Conservation (phyloP, 805 yeast species). For the Yamadazyma akitaensis region DNA sequence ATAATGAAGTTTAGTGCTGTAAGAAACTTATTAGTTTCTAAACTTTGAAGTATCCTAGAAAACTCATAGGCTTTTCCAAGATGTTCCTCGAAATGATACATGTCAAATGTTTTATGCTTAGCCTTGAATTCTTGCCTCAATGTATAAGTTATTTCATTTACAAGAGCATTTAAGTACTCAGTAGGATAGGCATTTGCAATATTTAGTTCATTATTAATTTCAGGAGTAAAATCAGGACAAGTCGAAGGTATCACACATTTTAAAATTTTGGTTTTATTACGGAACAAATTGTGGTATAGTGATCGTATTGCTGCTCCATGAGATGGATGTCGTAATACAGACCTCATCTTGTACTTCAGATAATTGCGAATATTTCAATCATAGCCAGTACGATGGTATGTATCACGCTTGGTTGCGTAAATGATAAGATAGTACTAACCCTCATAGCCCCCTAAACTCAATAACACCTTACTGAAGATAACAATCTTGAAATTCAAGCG, state of each 20-base stretch:
- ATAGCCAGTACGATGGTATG: slow-evolving; percentile 4
- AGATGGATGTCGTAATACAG: neutral
- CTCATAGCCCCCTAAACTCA: slow-evolving; percentile 7
- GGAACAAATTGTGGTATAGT: slow-evolving; percentile 12
- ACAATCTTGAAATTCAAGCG: slow-evolving; percentile 38
- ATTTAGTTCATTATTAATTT: neutral
- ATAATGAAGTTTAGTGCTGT: neutral
- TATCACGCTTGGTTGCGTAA: neutral
- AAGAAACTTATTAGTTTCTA: neutral
- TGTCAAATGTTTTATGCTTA: neutral
- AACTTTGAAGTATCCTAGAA: neutral
- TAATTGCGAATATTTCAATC: neutral
- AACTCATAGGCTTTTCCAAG: neutral
- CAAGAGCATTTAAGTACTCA: slow-evolving; percentile 5
- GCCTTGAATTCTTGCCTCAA: slow-evolving; percentile 4
- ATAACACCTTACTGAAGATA: neutral
- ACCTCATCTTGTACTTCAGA: neutral
- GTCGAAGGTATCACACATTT: neutral
- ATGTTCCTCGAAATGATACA: neutral
- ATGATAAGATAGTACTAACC: slow-evolving; percentile 1
- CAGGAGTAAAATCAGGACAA: neutral
- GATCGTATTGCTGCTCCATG: slow-evolving; percentile 9
- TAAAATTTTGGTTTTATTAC: neutral
- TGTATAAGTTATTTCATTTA: slow-evolving; percentile 4
- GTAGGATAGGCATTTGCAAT: slow-evolving; percentile 5